Percentiles rank a stretch among this genome's conserved stretches.
phyloP scores from a whole-genome alignment of 2,329 filamentous ascomycete genomes.

The Dothideomycetes sp. region DNA sequence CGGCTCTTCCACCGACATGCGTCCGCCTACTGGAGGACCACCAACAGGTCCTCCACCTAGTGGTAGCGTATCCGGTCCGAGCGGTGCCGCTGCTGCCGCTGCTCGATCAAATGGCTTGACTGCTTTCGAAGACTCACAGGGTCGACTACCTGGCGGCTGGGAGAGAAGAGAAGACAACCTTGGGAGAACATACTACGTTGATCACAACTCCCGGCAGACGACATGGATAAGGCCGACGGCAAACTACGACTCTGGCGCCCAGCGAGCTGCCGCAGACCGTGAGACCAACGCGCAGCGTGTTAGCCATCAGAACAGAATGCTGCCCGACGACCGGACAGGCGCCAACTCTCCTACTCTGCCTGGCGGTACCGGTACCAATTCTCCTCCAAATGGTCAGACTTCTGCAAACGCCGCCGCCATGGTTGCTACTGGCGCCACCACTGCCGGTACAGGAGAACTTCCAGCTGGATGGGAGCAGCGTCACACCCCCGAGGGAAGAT shows the following conservation, averaged over 20 bases:
- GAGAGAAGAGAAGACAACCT: slow-evolving; percentile 92
- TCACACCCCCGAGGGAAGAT: slow-evolving; percentile 84
- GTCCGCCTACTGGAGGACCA: slow-evolving; percentile 20
- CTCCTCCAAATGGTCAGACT: slow-evolving; percentile 19
- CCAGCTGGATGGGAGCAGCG: slow-evolving; percentile 94
- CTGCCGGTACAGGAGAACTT: slow-evolving; percentile 85
- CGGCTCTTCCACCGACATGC: slow-evolving; percentile 11
- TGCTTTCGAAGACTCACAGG: slow-evolving; percentile 93
- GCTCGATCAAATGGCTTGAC: slow-evolving; percentile 52
- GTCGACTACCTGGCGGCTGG: slow-evolving; percentile 85
- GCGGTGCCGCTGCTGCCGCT: slow-evolving; percentile 17
- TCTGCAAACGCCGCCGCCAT: slow-evolving; percentile 56
- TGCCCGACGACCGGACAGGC: slow-evolving; percentile 91
- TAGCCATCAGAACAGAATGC: slow-evolving; percentile 86
- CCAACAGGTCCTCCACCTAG: slow-evolving; percentile 14
- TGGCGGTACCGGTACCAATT: slow-evolving; percentile 35
- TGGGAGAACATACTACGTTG: slow-evolving; percentile 93
- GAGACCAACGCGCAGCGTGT: slow-evolving; percentile 88
- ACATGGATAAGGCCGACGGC: slow-evolving; percentile 90
- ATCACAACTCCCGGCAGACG: slow-evolving; percentile 92
- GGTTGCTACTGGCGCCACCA: slow-evolving; percentile 92
- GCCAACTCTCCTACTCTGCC: slow-evolving; percentile 76
- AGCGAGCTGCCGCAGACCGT: slow-evolving; percentile 71
- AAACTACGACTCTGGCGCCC: slow-evolving; percentile 63
- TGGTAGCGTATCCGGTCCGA: slow-evolving; percentile 7